Conservation (phyloP, 805 yeast species). For the Schizosaccharomyces cryophilus region DNA sequence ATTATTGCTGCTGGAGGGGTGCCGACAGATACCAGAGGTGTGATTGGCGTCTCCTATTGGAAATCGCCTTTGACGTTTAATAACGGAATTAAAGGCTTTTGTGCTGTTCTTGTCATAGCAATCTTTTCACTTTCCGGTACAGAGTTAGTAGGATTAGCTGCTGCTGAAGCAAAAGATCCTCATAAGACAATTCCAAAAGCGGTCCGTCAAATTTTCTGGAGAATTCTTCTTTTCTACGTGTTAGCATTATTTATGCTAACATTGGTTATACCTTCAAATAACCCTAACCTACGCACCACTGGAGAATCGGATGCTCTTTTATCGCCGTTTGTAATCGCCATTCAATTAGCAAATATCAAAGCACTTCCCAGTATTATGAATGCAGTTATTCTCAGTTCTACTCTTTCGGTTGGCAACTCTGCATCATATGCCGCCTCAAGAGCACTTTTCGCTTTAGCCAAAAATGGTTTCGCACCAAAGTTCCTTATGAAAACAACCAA, state of each 20-base stretch:
- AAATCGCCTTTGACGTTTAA: constrained; percentile 40
- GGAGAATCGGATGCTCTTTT: constrained; percentile 35
- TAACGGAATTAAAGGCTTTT: constrained; percentile 51
- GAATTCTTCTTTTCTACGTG: constrained; percentile 49
- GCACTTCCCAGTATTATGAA: constrained; percentile 51
- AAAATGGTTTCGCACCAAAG: constrained; percentile 40
- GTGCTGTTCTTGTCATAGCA: constrained; percentile 53
- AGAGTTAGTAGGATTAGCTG: constrained; percentile 50
- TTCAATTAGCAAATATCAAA: constrained; percentile 35
- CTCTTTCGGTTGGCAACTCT: constrained; percentile 50
- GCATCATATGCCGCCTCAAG: constrained; percentile 41
- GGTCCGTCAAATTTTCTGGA: constrained; percentile 64
- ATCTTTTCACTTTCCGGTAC: constrained; percentile 60
- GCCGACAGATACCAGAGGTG: constrained; percentile 28
- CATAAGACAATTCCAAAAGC: constrained; percentile 44
- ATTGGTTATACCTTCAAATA: constrained; percentile 43
- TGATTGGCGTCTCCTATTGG: constrained; percentile 36
- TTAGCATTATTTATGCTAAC: constrained; percentile 32
- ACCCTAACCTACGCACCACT: constrained; percentile 23
- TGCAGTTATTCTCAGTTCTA: constrained; percentile 38
- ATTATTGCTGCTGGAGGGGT: constrained; percentile 27
- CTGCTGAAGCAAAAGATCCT: constrained; percentile 55
- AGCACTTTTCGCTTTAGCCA: constrained; percentile 42
- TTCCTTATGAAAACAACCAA: constrained; percentile 45
- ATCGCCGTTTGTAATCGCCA: constrained; percentile 55